Evolutionary conservation across 2,329 filamentous ascomycete genomes (phyloP).

Genomic region (Raffaelea arxii): DNA sequence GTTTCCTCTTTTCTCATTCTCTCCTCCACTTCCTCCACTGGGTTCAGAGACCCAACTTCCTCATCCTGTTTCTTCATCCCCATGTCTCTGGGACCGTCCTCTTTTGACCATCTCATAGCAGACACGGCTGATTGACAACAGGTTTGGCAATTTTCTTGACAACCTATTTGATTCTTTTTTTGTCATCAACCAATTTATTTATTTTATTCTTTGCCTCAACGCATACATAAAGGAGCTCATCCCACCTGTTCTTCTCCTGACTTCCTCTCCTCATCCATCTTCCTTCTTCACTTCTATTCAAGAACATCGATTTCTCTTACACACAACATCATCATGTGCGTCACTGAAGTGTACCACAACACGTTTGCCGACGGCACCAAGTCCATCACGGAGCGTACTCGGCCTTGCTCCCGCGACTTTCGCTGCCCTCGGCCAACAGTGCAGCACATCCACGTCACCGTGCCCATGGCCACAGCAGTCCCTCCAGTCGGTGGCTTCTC

Average conservation of each 20-base stretch:
- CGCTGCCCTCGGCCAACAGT: slow-evolving; percentile 17
- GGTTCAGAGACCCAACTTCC: too few species aligned
- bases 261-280: background rate
- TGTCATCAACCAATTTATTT: too few species aligned
- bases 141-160: slow-evolving; percentile 6
- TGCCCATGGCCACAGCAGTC: background rate
- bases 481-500: slow-evolving; percentile 4
- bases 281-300: background rate
- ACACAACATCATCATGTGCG: slow-evolving; percentile 20
- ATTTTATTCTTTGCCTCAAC: too few species aligned
- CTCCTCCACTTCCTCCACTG: background rate
- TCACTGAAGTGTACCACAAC: slow-evolving; percentile 23
- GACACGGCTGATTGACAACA: slow-evolving; percentile 25
- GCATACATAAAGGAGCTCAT: too few species aligned
- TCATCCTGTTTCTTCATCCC: slow-evolving; percentile 1
- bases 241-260: background rate
- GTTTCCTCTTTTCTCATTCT: background rate
- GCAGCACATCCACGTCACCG: background rate
- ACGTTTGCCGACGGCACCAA: slow-evolving; percentile 20
- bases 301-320: background rate
- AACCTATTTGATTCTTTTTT: too few species aligned
- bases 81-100: slow-evolving; percentile 22
- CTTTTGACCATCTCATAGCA: slow-evolving; percentile 19
- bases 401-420: slow-evolving; percentile 19
- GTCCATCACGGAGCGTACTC: slow-evolving; percentile 21